Evolutionary conservation across 805 yeast species (phyloP).

Genomic region (Wickerhamomyces rabaulensis): DNA sequence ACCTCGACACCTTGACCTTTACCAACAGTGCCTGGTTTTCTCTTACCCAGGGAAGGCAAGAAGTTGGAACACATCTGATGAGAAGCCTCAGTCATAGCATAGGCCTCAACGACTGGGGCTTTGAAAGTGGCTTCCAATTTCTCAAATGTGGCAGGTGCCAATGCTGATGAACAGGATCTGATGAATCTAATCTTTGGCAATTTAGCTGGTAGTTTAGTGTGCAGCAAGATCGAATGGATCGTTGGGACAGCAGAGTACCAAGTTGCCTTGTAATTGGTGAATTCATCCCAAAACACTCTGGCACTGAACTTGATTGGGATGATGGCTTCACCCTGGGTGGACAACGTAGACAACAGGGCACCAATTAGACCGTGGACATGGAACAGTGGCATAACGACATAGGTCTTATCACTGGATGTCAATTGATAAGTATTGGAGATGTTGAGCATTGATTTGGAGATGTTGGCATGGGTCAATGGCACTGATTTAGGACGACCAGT

Average conservation of each 20-base stretch:
- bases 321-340: constrained; percentile 56
- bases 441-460: constrained; percentile 54
- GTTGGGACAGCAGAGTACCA: constrained; percentile 83
- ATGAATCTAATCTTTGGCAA: constrained; percentile 58
- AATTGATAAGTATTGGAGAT: constrained; percentile 54
- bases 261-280: constrained; percentile 41
- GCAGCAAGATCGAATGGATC: constrained; percentile 61
- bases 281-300: constrained; percentile 54
- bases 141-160: constrained; percentile 60
- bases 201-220: constrained; percentile 42
- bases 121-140: constrained; percentile 50
- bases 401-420: constrained; percentile 44
- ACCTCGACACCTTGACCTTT: constrained; percentile 66
- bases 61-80: constrained; percentile 75
- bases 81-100: constrained; percentile 80
- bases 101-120: constrained; percentile 72
- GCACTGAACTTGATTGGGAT: constrained; percentile 63
- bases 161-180: constrained; percentile 66
- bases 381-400: constrained; percentile 71
- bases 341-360: constrained; percentile 55
- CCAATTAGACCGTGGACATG: constrained; percentile 74
- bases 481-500: constrained; percentile 76
- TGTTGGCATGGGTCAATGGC: constrained; percentile 61
- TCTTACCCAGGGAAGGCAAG: constrained; percentile 57
- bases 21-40: constrained; percentile 72